phyloP scores from a whole-genome alignment of 305 asterid species.

The Salvia sclarea region DNA sequence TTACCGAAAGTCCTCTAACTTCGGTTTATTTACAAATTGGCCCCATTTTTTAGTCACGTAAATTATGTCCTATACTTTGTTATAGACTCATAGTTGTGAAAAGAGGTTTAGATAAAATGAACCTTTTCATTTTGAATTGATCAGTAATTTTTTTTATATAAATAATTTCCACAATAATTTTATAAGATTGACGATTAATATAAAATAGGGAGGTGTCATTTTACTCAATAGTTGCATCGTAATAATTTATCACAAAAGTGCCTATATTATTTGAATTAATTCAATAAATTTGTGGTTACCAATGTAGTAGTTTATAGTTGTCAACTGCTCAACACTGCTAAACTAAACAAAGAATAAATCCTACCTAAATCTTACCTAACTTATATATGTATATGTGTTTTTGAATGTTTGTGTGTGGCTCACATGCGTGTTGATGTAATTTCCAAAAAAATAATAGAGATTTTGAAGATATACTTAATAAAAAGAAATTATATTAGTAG shows the following conservation, averaged over 20 bases:
- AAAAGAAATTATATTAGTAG: not conserved
- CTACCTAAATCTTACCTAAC: slow-evolving; percentile 31
- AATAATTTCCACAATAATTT: no score
- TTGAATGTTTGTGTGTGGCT: no score
- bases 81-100: not conserved
- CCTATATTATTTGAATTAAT: not conserved
- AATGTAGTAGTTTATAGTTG: slow-evolving; percentile 6
- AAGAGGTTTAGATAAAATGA: no score
- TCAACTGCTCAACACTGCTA: slow-evolving; percentile 1
- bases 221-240: not conserved
- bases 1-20: not conserved
- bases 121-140: no score
- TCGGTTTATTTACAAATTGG: not conserved
- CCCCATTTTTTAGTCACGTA: not conserved
- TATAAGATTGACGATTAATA: no score
- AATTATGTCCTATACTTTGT: not conserved
- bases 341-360: slow-evolving; percentile 8
- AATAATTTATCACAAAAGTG: not conserved
- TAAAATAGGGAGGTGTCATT: not conserved
- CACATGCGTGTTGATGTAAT: no score
- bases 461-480: not conserved
- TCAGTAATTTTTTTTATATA: no score
- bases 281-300: not conserved
- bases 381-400: no score
- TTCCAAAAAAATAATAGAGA: not conserved